Evolutionary conservation across 495 filamentous ascomycete genomes (phyloP).

Genomic region (Trichodelitschia bisporula): DNA sequence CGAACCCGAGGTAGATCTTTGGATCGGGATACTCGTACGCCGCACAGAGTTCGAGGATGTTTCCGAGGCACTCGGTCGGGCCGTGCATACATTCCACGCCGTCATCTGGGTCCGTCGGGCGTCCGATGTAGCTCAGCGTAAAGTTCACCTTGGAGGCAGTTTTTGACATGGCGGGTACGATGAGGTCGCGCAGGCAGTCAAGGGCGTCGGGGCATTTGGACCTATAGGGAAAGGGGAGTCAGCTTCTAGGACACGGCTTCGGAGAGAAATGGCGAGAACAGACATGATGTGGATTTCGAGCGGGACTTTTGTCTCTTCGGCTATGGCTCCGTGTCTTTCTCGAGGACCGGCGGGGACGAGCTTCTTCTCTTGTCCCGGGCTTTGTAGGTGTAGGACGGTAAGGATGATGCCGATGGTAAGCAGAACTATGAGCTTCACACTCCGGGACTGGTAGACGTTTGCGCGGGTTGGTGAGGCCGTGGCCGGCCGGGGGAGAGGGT

Average conservation of each 20-base stretch:
- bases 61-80: conserved; percentile 70
- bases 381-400: no score
- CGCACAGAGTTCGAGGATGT: conserved; percentile 86
- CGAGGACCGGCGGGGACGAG: no score
- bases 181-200: conserved; percentile 55
- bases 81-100: conserved; percentile 72
- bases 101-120: conserved; percentile 24
- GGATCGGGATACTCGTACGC: conserved; percentile 51
- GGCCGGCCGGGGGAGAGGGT: no score
- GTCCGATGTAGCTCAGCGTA: conserved; percentile 70
- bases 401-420: no score
- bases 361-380: no score
- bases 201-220: conserved; percentile 53
- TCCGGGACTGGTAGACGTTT: no score
- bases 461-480: no score
- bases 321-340: no score
- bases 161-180: conserved; percentile 69
- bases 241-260: no score
- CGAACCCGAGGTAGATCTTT: conserved; percentile 76
- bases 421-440: no score
- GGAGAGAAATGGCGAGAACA: neutral
- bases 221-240: conserved; percentile 3
- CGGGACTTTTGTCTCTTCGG: conserved; percentile 1
- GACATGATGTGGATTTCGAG: conserved; percentile 54
- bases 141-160: conserved; percentile 73